phyloP scores from a whole-genome alignment of 2,329 filamentous ascomycete species.

The Pseudocercospora crystallina region DNA sequence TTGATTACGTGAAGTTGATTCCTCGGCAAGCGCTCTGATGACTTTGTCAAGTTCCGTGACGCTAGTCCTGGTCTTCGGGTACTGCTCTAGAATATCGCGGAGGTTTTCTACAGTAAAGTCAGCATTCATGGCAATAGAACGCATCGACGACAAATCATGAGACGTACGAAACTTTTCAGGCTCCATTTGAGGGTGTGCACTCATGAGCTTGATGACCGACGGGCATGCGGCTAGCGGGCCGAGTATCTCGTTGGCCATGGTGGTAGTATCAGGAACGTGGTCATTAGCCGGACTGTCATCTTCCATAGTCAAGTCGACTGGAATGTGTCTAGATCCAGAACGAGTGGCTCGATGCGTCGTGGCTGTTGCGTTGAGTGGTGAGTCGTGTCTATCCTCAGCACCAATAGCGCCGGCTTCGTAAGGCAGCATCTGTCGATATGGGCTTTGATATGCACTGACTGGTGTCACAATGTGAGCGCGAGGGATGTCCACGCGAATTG shows the following conservation, averaged over 20 bases:
- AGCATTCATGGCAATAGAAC: too few species aligned
- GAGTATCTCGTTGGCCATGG: constrained; percentile 7
- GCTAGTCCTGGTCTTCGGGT: too few species aligned
- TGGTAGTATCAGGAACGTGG: neutral
- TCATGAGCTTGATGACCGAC: constrained; percentile 3
- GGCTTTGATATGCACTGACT: neutral
- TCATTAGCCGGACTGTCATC: neutral
- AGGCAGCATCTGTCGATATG: constrained; percentile 1
- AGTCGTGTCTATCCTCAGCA: neutral
- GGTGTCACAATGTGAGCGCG: neutral
- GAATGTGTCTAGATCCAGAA: neutral
- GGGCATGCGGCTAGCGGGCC: constrained; percentile 10
- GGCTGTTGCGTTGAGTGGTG: neutral
- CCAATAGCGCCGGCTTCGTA: neutral
- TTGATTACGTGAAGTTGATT: too few species aligned
- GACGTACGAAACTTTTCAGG: neutral
- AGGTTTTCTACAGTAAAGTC: too few species aligned
- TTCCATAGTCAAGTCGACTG: constrained; percentile 1
- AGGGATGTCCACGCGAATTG: neutral
- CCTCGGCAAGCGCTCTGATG: too few species aligned
- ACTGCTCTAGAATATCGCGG: too few species aligned
- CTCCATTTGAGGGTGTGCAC: neutral
- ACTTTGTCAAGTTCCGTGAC: too few species aligned
- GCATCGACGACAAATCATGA: too few species aligned
- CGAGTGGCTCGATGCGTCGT: too few species aligned